These are phyloP conservation scores for Gastrolobium villosum DNA, from an alignment of 306 rosid species.

Conservation along the genomic window DNA sequence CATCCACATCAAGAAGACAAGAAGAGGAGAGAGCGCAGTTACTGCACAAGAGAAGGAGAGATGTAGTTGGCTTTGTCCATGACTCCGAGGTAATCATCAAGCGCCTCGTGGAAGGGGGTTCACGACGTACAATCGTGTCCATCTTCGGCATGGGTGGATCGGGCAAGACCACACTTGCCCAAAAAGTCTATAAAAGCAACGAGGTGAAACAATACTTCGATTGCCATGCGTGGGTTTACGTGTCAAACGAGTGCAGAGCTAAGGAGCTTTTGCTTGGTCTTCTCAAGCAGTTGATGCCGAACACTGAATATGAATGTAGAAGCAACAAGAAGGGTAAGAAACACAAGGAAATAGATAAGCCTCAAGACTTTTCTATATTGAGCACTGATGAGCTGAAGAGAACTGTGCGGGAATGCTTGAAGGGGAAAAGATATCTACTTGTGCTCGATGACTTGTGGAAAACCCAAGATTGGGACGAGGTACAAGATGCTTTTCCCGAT, in stretches of 20 bases:
- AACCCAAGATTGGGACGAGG: slow-evolving; percentile 12
- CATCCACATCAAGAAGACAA: neutral
- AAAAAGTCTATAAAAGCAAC: slow-evolving; percentile 17
- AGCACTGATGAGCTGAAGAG: slow-evolving; percentile 31
- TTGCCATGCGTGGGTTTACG: neutral
- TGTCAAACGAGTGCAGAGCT: slow-evolving; percentile 31
- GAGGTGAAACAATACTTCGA: neutral
- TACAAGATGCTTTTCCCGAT: slow-evolving; percentile 27
- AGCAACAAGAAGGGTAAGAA: slow-evolving; percentile 18
- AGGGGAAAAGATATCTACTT: slow-evolving; percentile 19
- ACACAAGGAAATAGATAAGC: no score
- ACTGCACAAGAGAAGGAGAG: slow-evolving; percentile 8
- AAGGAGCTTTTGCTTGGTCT: slow-evolving; percentile 34
- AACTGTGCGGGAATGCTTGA: neutral
- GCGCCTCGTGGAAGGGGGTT: neutral
- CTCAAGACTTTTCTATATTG: neutral
- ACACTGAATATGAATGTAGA: neutral
- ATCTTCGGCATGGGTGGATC: slow-evolving; percentile 39
- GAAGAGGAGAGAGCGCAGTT: neutral
- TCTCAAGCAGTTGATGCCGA: neutral
- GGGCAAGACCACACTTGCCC: slow-evolving; percentile 44
- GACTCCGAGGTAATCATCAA: neutral
- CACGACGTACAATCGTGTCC: neutral
- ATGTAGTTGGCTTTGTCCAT: slow-evolving; percentile 19
- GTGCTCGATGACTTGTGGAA: slow-evolving; percentile 42